Conservation (phyloP, 2,329 filamentous ascomycete species). For the Fusarium mangiferae region DNA sequence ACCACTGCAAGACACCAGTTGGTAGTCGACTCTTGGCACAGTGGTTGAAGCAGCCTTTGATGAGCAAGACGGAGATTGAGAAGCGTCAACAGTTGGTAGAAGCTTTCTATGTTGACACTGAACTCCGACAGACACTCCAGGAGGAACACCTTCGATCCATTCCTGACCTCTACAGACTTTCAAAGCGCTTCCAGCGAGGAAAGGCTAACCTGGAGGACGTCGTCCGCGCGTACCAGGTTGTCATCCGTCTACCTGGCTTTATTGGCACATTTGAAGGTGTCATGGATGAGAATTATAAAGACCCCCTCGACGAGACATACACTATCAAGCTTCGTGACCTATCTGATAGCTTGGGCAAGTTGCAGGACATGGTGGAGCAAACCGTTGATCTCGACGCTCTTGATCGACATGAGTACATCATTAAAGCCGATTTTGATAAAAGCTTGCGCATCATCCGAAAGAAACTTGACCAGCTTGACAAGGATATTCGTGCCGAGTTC, state of each 20-base stretch:
- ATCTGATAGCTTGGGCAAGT: conserved; percentile 81
- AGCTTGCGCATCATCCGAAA: conserved; percentile 86
- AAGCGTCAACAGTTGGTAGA: conserved; percentile 93
- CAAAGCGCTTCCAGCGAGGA: conserved; percentile 94
- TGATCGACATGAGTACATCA: conserved; percentile 97
- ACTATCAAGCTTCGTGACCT: conserved; percentile 83
- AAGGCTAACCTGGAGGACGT: conserved; percentile 95
- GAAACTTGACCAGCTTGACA: conserved; percentile 85
- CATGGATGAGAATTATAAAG: conserved; percentile 94
- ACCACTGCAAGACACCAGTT: conserved; percentile 97
- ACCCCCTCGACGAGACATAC: conserved; percentile 86
- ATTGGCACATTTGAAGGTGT: conserved; percentile 89
- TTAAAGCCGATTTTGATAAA: conserved; percentile 98
- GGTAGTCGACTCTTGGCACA: conserved; percentile 91
- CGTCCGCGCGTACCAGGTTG: conserved; percentile 92
- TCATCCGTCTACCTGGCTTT: conserved; percentile 91
- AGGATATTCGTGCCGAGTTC: conserved; percentile 87
- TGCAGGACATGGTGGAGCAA: conserved; percentile 98
- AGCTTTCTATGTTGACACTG: conserved; percentile 92
- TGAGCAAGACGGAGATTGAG: conserved; percentile 90
- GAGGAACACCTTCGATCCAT: conserved; percentile 94
- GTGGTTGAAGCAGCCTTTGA: conserved; percentile 97
- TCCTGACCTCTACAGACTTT: conserved; percentile 90
- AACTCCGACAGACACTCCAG: conserved; percentile 94
- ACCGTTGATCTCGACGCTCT: conserved; percentile 96